Evolutionary conservation across 1,284 basidiomycete genomes (phyloP).

Genomic region (Thecaphora thlaspeos): DNA sequence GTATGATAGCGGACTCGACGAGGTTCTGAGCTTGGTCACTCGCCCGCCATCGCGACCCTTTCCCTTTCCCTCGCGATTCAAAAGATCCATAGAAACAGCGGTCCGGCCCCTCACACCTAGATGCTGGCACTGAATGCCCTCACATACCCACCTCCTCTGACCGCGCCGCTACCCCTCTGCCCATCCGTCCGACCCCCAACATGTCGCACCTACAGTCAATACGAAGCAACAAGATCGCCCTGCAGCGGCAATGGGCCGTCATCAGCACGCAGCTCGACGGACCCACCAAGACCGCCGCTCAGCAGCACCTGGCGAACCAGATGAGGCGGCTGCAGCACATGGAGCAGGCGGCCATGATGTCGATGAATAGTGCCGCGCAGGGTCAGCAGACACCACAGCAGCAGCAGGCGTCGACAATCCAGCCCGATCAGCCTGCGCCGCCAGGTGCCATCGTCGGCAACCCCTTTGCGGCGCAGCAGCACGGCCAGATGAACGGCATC

Average conservation of each 20-base stretch:
- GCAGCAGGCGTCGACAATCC: background rate
- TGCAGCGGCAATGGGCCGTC: slow-evolving; percentile 51
- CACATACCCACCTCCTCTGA: too few relatives aligned
- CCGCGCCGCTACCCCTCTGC: background rate
- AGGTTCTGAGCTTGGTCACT: background rate
- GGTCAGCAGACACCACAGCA: slow-evolving; percentile 19
- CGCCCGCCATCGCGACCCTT: background rate
- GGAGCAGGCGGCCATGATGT: slow-evolving; percentile 28
- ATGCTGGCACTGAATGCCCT: too few relatives aligned
- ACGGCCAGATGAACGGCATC: slow-evolving; percentile 1
- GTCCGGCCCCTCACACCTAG: too few relatives aligned
- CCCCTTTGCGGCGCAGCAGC: background rate
- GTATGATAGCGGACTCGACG: too few relatives aligned
- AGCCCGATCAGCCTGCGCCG: background rate
- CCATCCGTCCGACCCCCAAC: background rate
- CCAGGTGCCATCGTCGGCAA: background rate
- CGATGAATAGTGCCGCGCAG: slow-evolving; percentile 27
- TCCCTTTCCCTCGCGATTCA: background rate
- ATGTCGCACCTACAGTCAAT: slow-evolving; percentile 29
- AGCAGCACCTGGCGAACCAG: slow-evolving; percentile 42
- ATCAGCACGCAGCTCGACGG: slow-evolving; percentile 45
- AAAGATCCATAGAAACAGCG: too few relatives aligned
- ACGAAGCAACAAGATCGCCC: slow-evolving; percentile 37
- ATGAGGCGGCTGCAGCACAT: slow-evolving; percentile 42
- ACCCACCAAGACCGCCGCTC: slow-evolving; percentile 40